Base-by-base conservation (phyloP, 1,284 basidiomycete genomes). In the Exobasidium rhododendri region DNA sequence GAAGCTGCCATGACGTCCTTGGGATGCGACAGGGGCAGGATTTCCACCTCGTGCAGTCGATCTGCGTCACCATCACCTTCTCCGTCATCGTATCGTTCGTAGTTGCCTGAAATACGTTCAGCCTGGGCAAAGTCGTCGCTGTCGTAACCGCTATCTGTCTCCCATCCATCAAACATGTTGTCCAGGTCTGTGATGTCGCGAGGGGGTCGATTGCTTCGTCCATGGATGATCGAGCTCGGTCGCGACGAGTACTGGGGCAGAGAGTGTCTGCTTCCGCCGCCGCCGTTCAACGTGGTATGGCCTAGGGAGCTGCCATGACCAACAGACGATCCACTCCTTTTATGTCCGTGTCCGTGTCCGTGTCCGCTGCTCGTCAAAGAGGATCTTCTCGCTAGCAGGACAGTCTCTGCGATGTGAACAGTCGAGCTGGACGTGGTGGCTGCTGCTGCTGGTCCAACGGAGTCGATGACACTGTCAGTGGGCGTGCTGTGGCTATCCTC, bases 91-190 rank as follows among this genome's bases (percentile, higher is more conserved):
- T 40, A 40, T 26, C 20, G 14, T 50, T 50, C 47, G 13, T 24
- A 24, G n/a, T 50, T 28, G 4, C 47, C 47, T 50, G n/a, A 20
- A 24, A 50, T 50, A 20, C n/a, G 20, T 44, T 40, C 32, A 22
- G 40, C 31, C 17, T 55, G n/a, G 17, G n/a, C 52, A 50, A 50
- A 50, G n/a, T 55, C 52, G 14, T 44, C 52, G 26, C 40, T 55
- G 22, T 35, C 40, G 29, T 35, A 40, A 20, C 40, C 52, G 22
- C 52, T 40, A 26, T 40, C 35, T 10, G 35, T 40, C 17, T 55
- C 52, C 32, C 32, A 55, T 32, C 29, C 52, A 32, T 35, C 24
- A 35, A 40, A 40, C 35, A 40, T 40, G 17, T 40, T 40, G 17
- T 40, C 35, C 17, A 40, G 35, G 17, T 40, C 35, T 10, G 35